Evolutionary conservation across 257 asterid genomes (phyloP).

Genomic region (Galeopsis tetrahit): DNA sequence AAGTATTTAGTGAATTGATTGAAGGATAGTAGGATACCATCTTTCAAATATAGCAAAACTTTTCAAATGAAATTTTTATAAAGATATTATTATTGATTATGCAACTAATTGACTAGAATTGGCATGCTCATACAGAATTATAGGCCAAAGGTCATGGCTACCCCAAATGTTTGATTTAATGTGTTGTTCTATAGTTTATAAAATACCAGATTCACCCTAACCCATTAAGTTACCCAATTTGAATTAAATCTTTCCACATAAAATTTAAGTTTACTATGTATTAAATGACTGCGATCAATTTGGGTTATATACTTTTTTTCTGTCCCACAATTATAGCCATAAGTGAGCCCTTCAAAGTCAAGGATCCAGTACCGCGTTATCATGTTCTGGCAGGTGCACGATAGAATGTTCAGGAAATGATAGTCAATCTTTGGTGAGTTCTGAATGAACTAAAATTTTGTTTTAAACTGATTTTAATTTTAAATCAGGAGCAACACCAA

Average conservation of each 20-base stretch:
- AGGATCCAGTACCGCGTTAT: neutral
- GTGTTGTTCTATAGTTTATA: neutral
- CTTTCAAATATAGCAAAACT: conserved; percentile 2
- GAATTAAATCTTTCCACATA: neutral
- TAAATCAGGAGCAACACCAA: conserved; percentile 10
- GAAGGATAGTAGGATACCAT: neutral
- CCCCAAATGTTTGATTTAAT: neutral
- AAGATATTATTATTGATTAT: conserved; percentile 12
- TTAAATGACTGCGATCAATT: neutral
- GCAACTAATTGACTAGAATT: conserved; percentile 16
- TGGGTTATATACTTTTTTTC: neutral
- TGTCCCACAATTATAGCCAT: conserved; percentile 3
- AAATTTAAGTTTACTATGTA: neutral
- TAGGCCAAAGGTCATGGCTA: neutral
- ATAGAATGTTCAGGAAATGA: conserved; percentile 16
- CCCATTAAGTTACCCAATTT: neutral
- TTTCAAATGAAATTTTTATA: conserved; percentile 17
- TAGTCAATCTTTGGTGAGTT: conserved; percentile 12
- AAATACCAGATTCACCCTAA: neutral
- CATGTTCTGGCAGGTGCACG: neutral
- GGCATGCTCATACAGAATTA: neutral
- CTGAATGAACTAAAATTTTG: neutral
- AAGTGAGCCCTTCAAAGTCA: conserved; percentile 18
- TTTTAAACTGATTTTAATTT: conserved; percentile 19
- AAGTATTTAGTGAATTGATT: neutral